Conservation (phyloP, 2,329 filamentous ascomycete species). For the Ophiostoma sp. region DNA sequence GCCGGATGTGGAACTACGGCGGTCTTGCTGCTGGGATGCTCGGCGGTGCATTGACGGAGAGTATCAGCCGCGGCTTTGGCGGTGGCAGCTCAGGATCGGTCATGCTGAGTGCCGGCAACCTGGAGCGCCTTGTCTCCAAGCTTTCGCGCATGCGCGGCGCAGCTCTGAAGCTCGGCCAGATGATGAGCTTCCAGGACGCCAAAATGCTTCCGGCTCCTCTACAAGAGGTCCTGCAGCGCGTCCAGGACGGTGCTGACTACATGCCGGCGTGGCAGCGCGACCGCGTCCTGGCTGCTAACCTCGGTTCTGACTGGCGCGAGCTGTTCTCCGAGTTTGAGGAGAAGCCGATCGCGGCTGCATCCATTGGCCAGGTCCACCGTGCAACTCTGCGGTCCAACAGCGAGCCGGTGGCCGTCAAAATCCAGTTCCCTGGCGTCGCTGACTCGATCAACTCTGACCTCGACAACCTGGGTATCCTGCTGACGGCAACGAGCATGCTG, state of each 20-base stretch:
- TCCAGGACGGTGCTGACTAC: conserved; percentile 95
- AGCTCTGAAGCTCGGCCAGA: conserved; percentile 93
- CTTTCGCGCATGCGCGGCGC: conserved; percentile 94
- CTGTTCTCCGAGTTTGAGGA: conserved; percentile 83
- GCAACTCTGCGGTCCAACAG: conserved; percentile 72
- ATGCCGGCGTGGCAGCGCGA: conserved; percentile 95
- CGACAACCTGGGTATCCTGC: conserved; percentile 83
- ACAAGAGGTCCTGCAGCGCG: conserved; percentile 82
- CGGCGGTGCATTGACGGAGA: conserved; percentile 81
- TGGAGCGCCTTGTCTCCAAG: conserved; percentile 88
- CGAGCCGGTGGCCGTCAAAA: conserved; percentile 81
- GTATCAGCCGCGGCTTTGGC: conserved; percentile 72
- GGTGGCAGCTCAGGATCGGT: conserved; percentile 64
- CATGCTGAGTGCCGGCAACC: conserved; percentile 81
- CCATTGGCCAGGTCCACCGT: conserved; percentile 92
- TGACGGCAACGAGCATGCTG: conserved; percentile 83
- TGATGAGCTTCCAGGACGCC: conserved; percentile 96
- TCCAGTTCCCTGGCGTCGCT: conserved; percentile 94
- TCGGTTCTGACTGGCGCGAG: conserved; percentile 78
- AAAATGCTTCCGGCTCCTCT: conserved; percentile 88
- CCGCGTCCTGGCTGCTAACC: conserved; percentile 69
- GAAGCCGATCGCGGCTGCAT: conserved; percentile 86
- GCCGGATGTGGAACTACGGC: conserved; percentile 89
- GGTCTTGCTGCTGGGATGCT: conserved; percentile 93
- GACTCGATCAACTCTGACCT: conserved; percentile 95